Evolutionary conservation across 352 stramenopile species (phyloP), one percentile per base, ranked within the genome.

Genomic region (Globisporangium cylindrosporum): DNA sequence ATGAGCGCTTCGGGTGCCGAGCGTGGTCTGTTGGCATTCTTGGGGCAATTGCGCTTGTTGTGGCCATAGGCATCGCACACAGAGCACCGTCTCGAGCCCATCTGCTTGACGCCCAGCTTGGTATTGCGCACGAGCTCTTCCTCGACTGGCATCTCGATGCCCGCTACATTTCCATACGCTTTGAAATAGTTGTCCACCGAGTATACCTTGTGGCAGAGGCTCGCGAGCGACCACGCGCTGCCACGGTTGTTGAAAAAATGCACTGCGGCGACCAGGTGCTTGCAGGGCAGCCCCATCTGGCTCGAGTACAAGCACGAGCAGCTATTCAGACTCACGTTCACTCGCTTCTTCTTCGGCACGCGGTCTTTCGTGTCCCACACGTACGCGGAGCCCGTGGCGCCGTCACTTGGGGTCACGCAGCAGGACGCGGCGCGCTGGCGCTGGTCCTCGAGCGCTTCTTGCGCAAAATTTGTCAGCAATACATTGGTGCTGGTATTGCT

Each of bases 41-140:
- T 60, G 8, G 43, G 73, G 58, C 76, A 83, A 55, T 83, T 83
- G 24, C 74, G 67, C 60, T 83, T 83, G 67, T 83, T 83, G 59
- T 83, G 76, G 10, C 75, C 73, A 12, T 75, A 62, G 24, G 58
- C 71, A 56, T 82, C 75, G 68, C 75, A 82, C 1, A 80, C 51
- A 0, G 73, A 84, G 56, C 77, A 84, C 12, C 75, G 66, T 38
- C 78, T 81, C 6, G 64, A 70, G 6, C 60, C 66, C 20, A 25
- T 15, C 12, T 55, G 59, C 38, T 64, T 64, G 59, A 48, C 49
- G 36, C 36, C 36, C 10, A 43, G 36, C 18, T 43, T 62, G 34
- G 70, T 25, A 34, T 84, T 82, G 32, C 75, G 66, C 14, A 68
- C 71, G n/a, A 83, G 72, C 22, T 83, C 76, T 22, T 83, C 76